These are phyloP conservation scores for Amylostereum areolatum DNA, from an alignment of 1,284 basidiomycete genomes.

Conservation along the genomic window DNA sequence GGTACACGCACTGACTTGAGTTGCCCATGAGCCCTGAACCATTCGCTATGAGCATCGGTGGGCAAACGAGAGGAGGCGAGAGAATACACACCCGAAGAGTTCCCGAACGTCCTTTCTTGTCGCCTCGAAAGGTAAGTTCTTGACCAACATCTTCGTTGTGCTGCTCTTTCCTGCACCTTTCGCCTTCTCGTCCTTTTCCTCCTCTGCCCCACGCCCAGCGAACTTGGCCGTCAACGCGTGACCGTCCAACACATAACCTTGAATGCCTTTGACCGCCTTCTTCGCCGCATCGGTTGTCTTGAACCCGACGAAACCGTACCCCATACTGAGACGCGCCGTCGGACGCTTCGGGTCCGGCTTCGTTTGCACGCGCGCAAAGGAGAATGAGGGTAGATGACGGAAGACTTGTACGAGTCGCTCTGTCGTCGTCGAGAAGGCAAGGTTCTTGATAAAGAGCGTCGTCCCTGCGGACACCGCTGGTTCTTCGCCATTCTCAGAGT, in stretches of 20 bases:
- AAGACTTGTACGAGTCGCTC: constrained; percentile 71
- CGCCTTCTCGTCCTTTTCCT: constrained; percentile 38
- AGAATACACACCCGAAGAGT: constrained; percentile 68
- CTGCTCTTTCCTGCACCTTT: constrained; percentile 37
- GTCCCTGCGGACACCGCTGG: constrained; percentile 58
- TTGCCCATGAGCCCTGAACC: constrained; percentile 74
- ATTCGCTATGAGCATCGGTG: neutral
- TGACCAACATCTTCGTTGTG: constrained; percentile 92
- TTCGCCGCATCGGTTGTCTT: constrained; percentile 68
- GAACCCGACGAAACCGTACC: constrained; percentile 96
- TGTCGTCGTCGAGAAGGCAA: constrained; percentile 85
- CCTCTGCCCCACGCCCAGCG: constrained; percentile 79
- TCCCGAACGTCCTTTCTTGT: constrained; percentile 89
- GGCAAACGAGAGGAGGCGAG: constrained; percentile 5
- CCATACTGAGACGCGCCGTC: constrained; percentile 77
- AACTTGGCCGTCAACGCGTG: constrained; percentile 84
- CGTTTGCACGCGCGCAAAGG: constrained; percentile 88
- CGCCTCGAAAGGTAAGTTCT: constrained; percentile 97
- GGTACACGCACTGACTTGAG: constrained; percentile 89
- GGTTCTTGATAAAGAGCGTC: constrained; percentile 94
- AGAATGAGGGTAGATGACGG: constrained; percentile 74
- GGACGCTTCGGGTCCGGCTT: constrained; percentile 82
- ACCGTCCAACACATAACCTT: constrained; percentile 84
- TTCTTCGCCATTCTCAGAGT: constrained; percentile 38
- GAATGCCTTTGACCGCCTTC: constrained; percentile 73